Evolutionary conservation across 192 early-diverging fungal genomes (phyloP).

Genomic region (Helicostylum pulchrum): DNA sequence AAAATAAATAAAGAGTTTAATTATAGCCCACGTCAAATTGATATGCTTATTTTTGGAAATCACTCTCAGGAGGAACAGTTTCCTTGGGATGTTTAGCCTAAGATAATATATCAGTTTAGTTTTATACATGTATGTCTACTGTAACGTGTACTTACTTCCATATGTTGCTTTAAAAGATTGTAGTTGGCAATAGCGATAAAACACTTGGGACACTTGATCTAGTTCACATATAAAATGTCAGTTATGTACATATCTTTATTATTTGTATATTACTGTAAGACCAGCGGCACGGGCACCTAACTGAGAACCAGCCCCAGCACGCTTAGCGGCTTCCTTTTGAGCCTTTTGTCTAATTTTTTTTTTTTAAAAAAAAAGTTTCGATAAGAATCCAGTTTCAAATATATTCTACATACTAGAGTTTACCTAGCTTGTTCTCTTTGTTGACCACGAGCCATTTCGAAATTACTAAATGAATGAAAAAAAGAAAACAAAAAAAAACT

Average conservation of each 20-base stretch:
- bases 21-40: no score
- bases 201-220: conserved; percentile 36
- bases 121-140: neutral
- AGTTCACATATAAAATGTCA: neutral
- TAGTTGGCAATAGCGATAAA: conserved; percentile 31
- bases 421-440: conserved; percentile 34
- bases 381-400: neutral
- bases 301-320: conserved; percentile 17
- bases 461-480: neutral
- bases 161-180: conserved; percentile 29
- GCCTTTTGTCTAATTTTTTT: conserved; percentile 28
- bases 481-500: neutral
- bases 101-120: neutral
- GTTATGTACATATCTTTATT: neutral
- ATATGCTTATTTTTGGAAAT: neutral
- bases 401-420: neutral
- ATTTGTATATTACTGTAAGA: conserved; percentile 16
- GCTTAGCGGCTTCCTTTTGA: conserved; percentile 36
- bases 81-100: conserved; percentile 37
- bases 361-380: neutral
- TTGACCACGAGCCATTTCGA: conserved; percentile 22
- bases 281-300: conserved; percentile 32
- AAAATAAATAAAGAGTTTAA: no score
- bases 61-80: conserved; percentile 17
- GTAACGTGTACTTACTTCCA: conserved; percentile 21